A percentile compares a stretch with the other conserved stretches of the same genome.
phyloP scores from a whole-genome alignment of 106 monocot genomes.

The Phalaenopsis aphrodite region DNA sequence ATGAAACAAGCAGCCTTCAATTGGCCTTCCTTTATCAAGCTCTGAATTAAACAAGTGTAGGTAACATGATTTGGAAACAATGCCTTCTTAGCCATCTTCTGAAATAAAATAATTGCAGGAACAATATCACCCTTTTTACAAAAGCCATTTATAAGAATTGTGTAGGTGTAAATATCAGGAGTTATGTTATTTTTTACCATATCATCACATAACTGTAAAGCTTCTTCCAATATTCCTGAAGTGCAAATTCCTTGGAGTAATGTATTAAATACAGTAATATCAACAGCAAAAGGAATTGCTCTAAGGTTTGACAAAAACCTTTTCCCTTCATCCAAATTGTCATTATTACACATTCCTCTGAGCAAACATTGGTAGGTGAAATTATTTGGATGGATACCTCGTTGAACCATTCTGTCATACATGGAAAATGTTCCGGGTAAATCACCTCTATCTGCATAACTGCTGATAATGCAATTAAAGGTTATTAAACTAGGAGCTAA shows the following conservation, averaged over 20 bases:
- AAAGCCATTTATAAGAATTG: conserved; percentile 61
- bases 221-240: conserved; percentile 46
- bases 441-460: conserved; percentile 43
- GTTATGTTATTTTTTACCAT: conserved; percentile 53
- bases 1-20: conserved; percentile 59
- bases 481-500: conserved; percentile 20
- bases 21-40: conserved; percentile 51
- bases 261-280: conserved; percentile 35
- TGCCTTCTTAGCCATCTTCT: conserved; percentile 44
- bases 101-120: conserved; percentile 46
- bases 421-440: conserved; percentile 35
- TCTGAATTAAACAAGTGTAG: conserved; percentile 61
- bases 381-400: conserved; percentile 30
- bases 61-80: conserved; percentile 43
- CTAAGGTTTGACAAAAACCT: conserved; percentile 32
- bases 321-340: conserved; percentile 41
- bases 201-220: conserved; percentile 41
- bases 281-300: conserved; percentile 30
- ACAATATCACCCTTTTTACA: conserved; percentile 47
- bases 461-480: conserved; percentile 48
- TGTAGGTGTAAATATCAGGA: conserved; percentile 59
- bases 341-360: conserved; percentile 54
- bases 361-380: conserved; percentile 49
- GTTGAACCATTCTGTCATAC: conserved; percentile 51
- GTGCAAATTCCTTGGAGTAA: conserved; percentile 55